These are phyloP conservation scores for Lithospermum erythrorhizon DNA, from an alignment of 257 asterid species.

Conservation along the genomic window DNA sequence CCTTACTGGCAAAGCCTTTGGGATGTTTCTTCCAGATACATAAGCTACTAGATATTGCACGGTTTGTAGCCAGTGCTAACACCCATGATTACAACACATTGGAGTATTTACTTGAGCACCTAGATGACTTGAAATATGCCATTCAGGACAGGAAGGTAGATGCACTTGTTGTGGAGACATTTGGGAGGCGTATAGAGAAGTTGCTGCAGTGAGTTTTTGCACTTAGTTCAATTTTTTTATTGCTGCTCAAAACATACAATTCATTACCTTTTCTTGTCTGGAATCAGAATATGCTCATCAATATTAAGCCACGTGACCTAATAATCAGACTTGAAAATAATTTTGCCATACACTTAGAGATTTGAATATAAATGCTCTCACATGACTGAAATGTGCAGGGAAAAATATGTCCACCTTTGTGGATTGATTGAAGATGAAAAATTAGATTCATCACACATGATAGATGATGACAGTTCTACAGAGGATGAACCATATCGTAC, in stretches of 20 bases:
- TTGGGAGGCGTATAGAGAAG: slow-evolving; percentile 93
- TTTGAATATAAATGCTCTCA: background rate
- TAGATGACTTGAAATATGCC: slow-evolving; percentile 81
- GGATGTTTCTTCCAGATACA: background rate
- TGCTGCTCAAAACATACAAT: background rate
- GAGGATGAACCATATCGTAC: slow-evolving; percentile 85
- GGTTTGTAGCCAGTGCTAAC: slow-evolving; percentile 63
- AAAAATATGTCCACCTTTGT: slow-evolving; percentile 78
- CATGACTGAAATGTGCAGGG: slow-evolving; percentile 36
- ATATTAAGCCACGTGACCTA: background rate
- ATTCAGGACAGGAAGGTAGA: slow-evolving; percentile 94
- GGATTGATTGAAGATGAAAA: slow-evolving; percentile 92
- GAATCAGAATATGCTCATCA: background rate
- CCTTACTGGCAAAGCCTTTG: background rate
- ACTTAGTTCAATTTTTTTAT: background rate
- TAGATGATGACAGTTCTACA: slow-evolving; percentile 58
- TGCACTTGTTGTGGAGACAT: slow-evolving; percentile 96
- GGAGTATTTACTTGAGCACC: slow-evolving; percentile 66
- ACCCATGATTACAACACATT: slow-evolving; percentile 29
- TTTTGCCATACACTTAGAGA: background rate
- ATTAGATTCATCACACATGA: slow-evolving; percentile 28
- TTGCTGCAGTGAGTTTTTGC: slow-evolving; percentile 78
- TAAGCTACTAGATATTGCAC: slow-evolving; percentile 43
- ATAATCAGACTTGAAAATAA: too few relatives aligned
- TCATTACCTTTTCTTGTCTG: slow-evolving; percentile 5